These are phyloP conservation scores for Evansstolkia leycettana DNA, from an alignment of 495 filamentous ascomycete species.

Conservation along the genomic window DNA sequence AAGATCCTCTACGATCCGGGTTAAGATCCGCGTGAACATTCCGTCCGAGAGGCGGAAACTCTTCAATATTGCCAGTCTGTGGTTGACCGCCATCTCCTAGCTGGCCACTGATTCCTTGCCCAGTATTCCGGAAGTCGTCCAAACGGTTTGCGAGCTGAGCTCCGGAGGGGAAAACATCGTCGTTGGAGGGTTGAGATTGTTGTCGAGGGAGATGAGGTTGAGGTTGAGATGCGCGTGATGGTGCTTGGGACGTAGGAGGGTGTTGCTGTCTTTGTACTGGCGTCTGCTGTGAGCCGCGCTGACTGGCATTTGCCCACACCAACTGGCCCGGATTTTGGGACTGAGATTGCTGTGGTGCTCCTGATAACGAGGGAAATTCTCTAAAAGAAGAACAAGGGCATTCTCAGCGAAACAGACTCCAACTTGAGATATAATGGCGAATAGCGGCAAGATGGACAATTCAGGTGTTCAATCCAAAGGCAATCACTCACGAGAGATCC, in stretches of 20 bases:
- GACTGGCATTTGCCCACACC: constrained; percentile 56
- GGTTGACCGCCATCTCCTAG: constrained; percentile 42
- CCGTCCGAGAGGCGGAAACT: constrained; percentile 73
- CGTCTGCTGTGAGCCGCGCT: constrained; percentile 45
- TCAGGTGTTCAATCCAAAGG: no score
- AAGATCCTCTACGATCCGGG: constrained; percentile 48
- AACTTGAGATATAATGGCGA: no score
- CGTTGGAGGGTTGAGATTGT: constrained; percentile 45
- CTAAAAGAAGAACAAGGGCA: constrained; percentile 30
- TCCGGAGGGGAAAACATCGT: constrained; percentile 38
- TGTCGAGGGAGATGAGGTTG: constrained; percentile 45
- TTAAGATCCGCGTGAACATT: constrained; percentile 57
- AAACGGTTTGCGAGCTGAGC: constrained; percentile 42
- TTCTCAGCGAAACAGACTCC: no score
- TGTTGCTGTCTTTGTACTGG: constrained; percentile 56
- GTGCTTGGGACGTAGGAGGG: constrained; percentile 34
- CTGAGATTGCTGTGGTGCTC: constrained; percentile 53
- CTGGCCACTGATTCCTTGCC: constrained; percentile 49
- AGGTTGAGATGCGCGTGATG: constrained; percentile 36
- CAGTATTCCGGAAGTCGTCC: constrained; percentile 46
- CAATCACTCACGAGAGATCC: constrained; percentile 76
- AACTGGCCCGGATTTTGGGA: constrained; percentile 41
- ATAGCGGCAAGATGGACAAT: no score
- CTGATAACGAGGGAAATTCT: constrained; percentile 76
- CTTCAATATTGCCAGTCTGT: constrained; percentile 60